These are phyloP conservation scores for Suillus tomentosus DNA, from an alignment of 768 basidiomycete species.

Conservation along the genomic window DNA sequence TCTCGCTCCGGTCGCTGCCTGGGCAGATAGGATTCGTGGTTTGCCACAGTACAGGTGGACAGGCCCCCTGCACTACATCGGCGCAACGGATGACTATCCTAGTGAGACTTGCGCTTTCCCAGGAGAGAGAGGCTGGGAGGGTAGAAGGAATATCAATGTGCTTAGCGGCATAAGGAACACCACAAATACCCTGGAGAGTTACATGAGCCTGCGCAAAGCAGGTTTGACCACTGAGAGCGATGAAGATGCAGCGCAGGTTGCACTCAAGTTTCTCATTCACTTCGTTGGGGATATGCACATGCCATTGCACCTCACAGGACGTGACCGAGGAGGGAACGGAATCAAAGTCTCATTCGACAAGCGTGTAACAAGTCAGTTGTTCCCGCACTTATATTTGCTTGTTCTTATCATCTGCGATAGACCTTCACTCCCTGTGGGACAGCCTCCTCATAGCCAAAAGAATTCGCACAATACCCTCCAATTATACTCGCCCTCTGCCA, in stretches of 20 bases:
- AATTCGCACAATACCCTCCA: conserved; percentile 67
- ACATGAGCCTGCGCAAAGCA: conserved; percentile 30
- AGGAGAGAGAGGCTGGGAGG: conserved; percentile 74
- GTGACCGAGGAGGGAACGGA: conserved; percentile 87
- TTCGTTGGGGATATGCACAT: conserved; percentile 93
- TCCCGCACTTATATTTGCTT: conserved; percentile 7
- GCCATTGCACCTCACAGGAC: conserved; percentile 88
- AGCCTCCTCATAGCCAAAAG: conserved; percentile 77
- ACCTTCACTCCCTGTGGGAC: conserved; percentile 92
- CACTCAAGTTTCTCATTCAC: conserved; percentile 91
- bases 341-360: conserved; percentile 75
- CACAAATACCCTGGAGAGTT: conserved; percentile 59
- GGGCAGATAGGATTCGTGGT: conserved; percentile 78
- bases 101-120: conserved; percentile 75
- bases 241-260: conserved; percentile 60
- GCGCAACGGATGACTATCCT: conserved; percentile 76
- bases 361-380: conserved; percentile 63
- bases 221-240: conserved; percentile 11
- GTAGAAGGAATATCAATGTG: conserved; percentile 59
- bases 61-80: conserved; percentile 73
- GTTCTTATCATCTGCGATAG: conserved; percentile 32
- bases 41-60: conserved; percentile 65
- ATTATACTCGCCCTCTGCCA: conserved; percentile 79
- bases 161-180: conserved; percentile 79
- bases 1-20: conserved; percentile 80